Percentiles rank a stretch among this genome's conserved stretches.
phyloP scores from a whole-genome alignment of 208 protist genomes.

The Phytomonas francai region DNA sequence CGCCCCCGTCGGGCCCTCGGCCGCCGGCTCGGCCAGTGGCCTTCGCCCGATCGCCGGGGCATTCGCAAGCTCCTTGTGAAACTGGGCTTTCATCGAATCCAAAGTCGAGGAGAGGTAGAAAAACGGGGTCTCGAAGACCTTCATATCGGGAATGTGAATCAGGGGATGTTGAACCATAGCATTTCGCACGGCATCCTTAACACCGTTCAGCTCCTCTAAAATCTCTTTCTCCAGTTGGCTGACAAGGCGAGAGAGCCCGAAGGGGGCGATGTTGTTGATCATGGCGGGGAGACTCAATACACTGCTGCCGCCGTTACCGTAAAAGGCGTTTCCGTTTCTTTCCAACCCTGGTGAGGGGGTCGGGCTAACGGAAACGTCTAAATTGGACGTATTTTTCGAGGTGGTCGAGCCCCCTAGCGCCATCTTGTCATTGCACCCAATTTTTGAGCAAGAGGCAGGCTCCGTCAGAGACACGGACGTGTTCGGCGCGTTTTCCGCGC shows the following conservation, averaged over 20 bases:
- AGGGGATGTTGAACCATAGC: slow-evolving; percentile 8
- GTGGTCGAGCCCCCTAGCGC: neutral
- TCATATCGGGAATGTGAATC: slow-evolving; percentile 12
- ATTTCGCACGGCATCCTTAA: slow-evolving; percentile 11
- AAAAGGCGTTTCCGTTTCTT: neutral
- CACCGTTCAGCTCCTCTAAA: slow-evolving; percentile 11
- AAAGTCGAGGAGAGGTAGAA: slow-evolving; percentile 6
- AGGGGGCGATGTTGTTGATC: slow-evolving; percentile 4
- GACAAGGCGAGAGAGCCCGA: slow-evolving; percentile 18
- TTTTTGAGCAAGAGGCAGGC: no score
- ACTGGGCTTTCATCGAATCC: no score
- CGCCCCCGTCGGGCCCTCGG: neutral
- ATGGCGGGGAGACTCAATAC: neutral
- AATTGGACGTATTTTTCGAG: neutral
- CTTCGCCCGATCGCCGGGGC: neutral
- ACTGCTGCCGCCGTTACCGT: neutral
- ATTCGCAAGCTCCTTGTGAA: neutral
- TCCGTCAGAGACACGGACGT: no score
- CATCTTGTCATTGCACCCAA: no score
- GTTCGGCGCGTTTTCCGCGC: neutral
- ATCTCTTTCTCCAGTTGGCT: slow-evolving; percentile 20
- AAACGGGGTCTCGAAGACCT: slow-evolving; percentile 17
- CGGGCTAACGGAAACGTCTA: neutral
- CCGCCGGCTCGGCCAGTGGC: no score
- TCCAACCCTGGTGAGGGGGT: neutral